Percentiles rank a stretch among this genome's conserved stretches.
These are phyloP conservation scores for Halophytophthora batemanensis DNA, from an alignment of 352 stramenopile genomes.

Conservation along the genomic window DNA sequence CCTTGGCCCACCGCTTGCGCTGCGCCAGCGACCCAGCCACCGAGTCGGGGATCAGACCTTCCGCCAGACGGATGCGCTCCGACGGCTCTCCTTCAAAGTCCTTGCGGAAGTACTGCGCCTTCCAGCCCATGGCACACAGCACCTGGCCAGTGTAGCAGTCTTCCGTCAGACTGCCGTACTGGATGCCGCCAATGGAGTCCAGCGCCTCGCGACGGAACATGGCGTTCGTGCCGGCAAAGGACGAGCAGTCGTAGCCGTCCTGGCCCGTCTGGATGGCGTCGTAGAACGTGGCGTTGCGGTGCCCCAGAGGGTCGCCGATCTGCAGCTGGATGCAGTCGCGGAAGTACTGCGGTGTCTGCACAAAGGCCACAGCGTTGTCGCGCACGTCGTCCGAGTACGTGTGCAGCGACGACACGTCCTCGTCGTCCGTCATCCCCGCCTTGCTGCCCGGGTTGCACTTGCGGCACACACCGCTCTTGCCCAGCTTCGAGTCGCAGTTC, in stretches of 20 bases:
- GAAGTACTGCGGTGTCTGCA: slow-evolving; percentile 87
- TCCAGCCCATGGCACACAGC: slow-evolving; percentile 80
- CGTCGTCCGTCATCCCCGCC: slow-evolving; percentile 23
- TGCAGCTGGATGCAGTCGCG: slow-evolving; percentile 80
- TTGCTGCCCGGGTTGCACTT: slow-evolving; percentile 65
- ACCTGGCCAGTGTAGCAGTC: slow-evolving; percentile 82
- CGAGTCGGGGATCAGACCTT: slow-evolving; percentile 75
- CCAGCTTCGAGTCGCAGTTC: slow-evolving; percentile 69
- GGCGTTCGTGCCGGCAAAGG: slow-evolving; percentile 82
- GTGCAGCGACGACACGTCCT: slow-evolving; percentile 64
- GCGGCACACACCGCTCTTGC: slow-evolving; percentile 68
- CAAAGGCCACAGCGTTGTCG: slow-evolving; percentile 76
- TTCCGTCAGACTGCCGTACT: slow-evolving; percentile 85
- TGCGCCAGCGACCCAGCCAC: slow-evolving; percentile 71
- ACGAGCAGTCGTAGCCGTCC: slow-evolving; percentile 81
- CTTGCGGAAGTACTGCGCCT: slow-evolving; percentile 86
- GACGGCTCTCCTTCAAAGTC: slow-evolving; percentile 76
- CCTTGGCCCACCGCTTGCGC: slow-evolving; percentile 82
- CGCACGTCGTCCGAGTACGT: slow-evolving; percentile 76
- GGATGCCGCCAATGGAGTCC: slow-evolving; percentile 82
- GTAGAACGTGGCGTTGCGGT: slow-evolving; percentile 86
- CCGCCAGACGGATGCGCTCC: slow-evolving; percentile 75
- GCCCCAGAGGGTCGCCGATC: slow-evolving; percentile 75
- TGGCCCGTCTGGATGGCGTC: slow-evolving; percentile 85
- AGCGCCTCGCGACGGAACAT: slow-evolving; percentile 84